These are phyloP conservation scores for Seiridium cupressi DNA, from an alignment of 2,329 filamentous ascomycete genomes.

Conservation along the genomic window DNA sequence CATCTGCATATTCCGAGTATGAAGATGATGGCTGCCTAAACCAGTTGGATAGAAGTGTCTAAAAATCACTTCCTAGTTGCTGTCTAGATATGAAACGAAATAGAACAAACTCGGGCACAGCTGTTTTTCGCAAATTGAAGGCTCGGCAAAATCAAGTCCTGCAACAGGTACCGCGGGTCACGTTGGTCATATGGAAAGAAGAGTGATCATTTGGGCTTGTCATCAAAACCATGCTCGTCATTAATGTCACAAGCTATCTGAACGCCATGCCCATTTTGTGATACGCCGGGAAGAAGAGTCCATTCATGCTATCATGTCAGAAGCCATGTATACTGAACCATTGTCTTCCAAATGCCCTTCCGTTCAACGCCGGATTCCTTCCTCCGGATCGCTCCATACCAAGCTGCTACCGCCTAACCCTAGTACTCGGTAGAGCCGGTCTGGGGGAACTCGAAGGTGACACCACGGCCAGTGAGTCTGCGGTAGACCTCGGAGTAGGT, in stretches of 20 bases:
- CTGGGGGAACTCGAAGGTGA: constrained; percentile 98
- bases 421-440: constrained; percentile 77
- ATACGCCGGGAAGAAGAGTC: constrained; percentile 22
- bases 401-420: constrained; percentile 36
- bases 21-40: too few species aligned
- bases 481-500: constrained; percentile 99
- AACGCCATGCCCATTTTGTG: constrained; percentile 46
- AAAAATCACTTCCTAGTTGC: too few species aligned
- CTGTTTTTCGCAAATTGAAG: too few species aligned
- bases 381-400: not conserved
- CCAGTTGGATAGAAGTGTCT: too few species aligned
- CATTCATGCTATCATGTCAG: constrained; percentile 25
- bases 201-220: constrained; percentile 11
- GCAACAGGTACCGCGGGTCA: not conserved
- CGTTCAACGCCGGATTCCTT: not conserved
- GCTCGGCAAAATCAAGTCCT: too few species aligned
- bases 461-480: constrained; percentile 91
- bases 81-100: too few species aligned
- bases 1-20: too few species aligned
- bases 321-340: constrained; percentile 21
- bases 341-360: constrained; percentile 17
- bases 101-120: too few species aligned
- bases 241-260: constrained; percentile 45
- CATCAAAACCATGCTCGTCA: constrained; percentile 36
- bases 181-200: not conserved